Evolutionary conservation across 2,329 filamentous ascomycete species (phyloP).

Genomic region (Paradendryphiella salina): DNA sequence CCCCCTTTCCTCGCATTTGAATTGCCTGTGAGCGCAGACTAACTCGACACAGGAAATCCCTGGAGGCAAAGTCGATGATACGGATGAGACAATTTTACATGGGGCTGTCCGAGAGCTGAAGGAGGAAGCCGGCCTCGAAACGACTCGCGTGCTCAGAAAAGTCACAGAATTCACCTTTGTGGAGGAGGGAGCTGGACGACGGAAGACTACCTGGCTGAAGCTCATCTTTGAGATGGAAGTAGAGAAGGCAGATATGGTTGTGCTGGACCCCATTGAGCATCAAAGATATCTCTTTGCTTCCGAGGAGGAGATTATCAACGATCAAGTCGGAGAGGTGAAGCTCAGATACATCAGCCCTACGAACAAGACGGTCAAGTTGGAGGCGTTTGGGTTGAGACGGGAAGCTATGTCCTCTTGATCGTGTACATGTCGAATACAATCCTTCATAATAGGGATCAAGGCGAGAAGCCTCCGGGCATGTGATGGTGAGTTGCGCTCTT

Average conservation of each 20-base stretch:
- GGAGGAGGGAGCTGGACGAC: constrained; percentile 18
- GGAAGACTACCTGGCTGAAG: constrained; percentile 41
- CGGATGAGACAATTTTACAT: constrained; percentile 54
- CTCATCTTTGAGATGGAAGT: constrained; percentile 45
- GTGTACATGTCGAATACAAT: background rate
- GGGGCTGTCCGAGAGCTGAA: constrained; percentile 55
- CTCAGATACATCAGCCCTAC: constrained; percentile 38
- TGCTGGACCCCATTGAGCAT: constrained; percentile 50
- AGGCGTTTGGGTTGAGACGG: constrained; percentile 37
- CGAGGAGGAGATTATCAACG: constrained; percentile 46
- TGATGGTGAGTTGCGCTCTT: background rate
- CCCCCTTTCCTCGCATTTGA: background rate
- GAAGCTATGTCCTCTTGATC: constrained; percentile 6
- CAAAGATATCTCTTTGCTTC: constrained; percentile 47
- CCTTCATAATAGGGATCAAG: background rate
- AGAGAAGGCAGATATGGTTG: constrained; percentile 23
- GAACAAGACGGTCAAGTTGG: constrained; percentile 42
- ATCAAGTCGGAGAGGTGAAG: constrained; percentile 29
- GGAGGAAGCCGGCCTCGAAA: constrained; percentile 57
- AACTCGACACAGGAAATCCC: constrained; percentile 53
- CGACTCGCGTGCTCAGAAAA: constrained; percentile 49
- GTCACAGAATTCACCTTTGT: constrained; percentile 45
- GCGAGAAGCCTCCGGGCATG: background rate
- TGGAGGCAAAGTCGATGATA: constrained; percentile 54
- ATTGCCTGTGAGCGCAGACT: background rate